Evolutionary conservation across 2,329 filamentous ascomycete species (phyloP).

Genomic region (Aspergillus viridinutans): DNA sequence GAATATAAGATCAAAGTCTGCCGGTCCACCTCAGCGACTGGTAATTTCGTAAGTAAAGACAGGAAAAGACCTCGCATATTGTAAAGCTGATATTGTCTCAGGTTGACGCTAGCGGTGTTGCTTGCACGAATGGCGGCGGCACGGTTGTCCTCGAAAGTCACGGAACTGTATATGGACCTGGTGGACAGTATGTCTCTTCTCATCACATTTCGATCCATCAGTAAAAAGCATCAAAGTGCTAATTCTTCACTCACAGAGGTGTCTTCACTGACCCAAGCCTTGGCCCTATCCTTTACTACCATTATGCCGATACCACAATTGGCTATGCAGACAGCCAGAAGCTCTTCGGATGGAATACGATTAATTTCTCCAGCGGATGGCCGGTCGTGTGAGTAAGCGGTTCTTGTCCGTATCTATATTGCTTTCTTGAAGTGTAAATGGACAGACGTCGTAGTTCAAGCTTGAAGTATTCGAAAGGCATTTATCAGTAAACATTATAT

Average conservation of each 20-base stretch:
- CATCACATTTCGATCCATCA: background rate
- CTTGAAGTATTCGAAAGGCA: background rate
- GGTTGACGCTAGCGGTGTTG: constrained; percentile 51
- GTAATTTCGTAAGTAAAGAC: constrained; percentile 47
- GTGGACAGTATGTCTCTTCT: constrained; percentile 54
- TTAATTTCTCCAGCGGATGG: constrained; percentile 41
- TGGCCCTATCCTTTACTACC: constrained; percentile 57
- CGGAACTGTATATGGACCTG: constrained; percentile 59
- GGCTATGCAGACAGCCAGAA: constrained; percentile 46
- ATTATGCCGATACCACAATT: constrained; percentile 53
- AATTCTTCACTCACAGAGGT: constrained; percentile 16
- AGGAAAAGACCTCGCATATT: background rate
- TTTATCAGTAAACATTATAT: background rate
- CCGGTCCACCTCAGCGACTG: constrained; percentile 49
- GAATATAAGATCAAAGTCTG: constrained; percentile 67
- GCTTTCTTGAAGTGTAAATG: too few relatives aligned
- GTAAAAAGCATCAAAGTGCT: background rate
- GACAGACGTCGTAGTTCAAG: background rate
- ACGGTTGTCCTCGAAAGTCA: constrained; percentile 59
- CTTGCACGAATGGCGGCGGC: constrained; percentile 56
- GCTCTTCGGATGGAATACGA: constrained; percentile 41
- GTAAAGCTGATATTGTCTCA: constrained; percentile 2
- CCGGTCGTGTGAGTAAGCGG: constrained; percentile 26
- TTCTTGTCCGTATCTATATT: too few relatives aligned
- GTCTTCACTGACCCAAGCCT: constrained; percentile 19